phyloP scores from a whole-genome alignment of 371 early-diverging fungal genomes.

The Sporodiniella umbellata region DNA sequence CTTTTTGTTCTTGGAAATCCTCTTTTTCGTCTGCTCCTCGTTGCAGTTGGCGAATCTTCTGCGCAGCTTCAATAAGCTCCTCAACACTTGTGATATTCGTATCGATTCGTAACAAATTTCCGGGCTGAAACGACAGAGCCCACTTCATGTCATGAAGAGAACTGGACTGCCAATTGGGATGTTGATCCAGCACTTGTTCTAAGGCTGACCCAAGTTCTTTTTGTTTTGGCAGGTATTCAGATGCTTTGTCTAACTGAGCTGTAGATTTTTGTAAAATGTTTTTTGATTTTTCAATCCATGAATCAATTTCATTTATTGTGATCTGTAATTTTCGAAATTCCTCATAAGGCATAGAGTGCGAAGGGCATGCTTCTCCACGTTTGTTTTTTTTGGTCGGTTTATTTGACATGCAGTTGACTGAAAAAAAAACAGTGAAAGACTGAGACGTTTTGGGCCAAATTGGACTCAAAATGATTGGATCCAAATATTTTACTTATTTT shows the following conservation, averaged over 20 bases:
- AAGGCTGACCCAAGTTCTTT: slow-evolving; percentile 1
- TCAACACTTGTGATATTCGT: slow-evolving; percentile 38
- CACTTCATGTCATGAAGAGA: slow-evolving; percentile 18
- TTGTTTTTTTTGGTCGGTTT: background rate
- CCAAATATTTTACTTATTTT: no score
- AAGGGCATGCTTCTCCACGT: no score
- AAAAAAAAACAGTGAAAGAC: background rate
- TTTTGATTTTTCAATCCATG: slow-evolving; percentile 51
- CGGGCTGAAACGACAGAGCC: slow-evolving; percentile 35
- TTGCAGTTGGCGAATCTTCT: slow-evolving; percentile 24
- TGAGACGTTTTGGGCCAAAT: no score
- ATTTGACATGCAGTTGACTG: background rate
- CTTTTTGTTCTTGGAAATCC: slow-evolving; percentile 4
- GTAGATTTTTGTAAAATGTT: slow-evolving; percentile 42
- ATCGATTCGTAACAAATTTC: slow-evolving; percentile 28
- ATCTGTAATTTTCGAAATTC: slow-evolving; percentile 24
- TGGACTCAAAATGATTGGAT: no score
- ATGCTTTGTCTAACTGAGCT: slow-evolving; percentile 45
- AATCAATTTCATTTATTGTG: slow-evolving; percentile 47
- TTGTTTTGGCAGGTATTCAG: slow-evolving; percentile 33
- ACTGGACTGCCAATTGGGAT: background rate
- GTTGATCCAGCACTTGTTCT: background rate
- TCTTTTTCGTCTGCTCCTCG: background rate
- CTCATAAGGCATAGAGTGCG: background rate
- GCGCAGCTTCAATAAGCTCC: slow-evolving; percentile 33